These are phyloP conservation scores for Draba incana DNA, from an alignment of 345 rosid species.

Conservation along the genomic window DNA sequence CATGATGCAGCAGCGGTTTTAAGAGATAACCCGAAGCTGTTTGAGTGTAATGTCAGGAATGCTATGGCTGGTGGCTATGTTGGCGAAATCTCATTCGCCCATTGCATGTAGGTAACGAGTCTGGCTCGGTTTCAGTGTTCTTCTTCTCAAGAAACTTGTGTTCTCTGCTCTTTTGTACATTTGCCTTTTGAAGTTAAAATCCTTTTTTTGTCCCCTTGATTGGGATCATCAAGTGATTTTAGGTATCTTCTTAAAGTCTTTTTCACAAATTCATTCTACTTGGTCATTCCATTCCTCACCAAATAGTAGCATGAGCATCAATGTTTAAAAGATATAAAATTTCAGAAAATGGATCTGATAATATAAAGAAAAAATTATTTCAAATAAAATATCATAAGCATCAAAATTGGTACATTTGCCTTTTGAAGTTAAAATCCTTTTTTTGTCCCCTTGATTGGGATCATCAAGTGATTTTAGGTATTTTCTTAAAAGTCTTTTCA, in stretches of 20 bases:
- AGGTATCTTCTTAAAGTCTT: neutral
- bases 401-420: conserved; percentile 21
- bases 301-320: neutral
- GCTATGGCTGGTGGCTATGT: conserved; percentile 75
- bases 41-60: conserved; percentile 59
- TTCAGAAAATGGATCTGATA: too few relatives aligned
- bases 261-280: too few relatives aligned
- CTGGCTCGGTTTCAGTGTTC: conserved; percentile 1
- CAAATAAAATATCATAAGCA: too few relatives aligned
- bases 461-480: neutral
- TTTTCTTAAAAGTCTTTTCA: too few relatives aligned
- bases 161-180: conserved; percentile 29
- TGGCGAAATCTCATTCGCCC: conserved; percentile 58
- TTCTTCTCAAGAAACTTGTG: conserved; percentile 3
- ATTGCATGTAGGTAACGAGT: conserved; percentile 48
- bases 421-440: neutral
- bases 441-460: neutral
- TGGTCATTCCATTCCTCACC: neutral
- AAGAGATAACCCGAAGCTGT: conserved; percentile 66
- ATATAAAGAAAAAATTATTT: too few relatives aligned
- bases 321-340: too few relatives aligned
- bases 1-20: conserved; percentile 79
- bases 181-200: neutral
- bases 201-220: neutral
- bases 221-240: too few relatives aligned